Evolutionary conservation across 2,329 filamentous ascomycete genomes (phyloP).

Genomic region (Claviceps spartinae): DNA sequence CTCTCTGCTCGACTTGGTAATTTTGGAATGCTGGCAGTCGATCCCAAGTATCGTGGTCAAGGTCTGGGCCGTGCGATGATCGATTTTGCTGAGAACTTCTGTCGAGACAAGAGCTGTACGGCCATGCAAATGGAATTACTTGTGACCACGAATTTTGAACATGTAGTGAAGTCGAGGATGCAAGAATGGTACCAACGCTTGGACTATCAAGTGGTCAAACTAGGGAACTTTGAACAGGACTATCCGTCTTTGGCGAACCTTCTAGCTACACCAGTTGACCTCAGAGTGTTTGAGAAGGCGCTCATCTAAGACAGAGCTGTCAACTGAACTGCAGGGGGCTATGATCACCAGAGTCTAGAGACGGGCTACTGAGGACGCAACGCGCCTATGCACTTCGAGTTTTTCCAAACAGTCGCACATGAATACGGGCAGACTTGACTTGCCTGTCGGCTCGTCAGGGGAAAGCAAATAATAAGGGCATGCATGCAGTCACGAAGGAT

Average conservation of each 20-base stretch:
- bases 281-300: slow-evolving; percentile 17
- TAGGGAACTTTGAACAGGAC: slow-evolving; percentile 15
- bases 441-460: too few relatives aligned
- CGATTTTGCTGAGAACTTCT: slow-evolving; percentile 16
- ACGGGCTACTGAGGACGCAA: not conserved
- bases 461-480: too few relatives aligned
- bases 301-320: not conserved
- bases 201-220: slow-evolving; percentile 14
- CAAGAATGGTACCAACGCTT: slow-evolving; percentile 16
- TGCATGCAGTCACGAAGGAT: too few relatives aligned
- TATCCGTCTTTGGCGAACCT: slow-evolving; percentile 15
- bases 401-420: not conserved
- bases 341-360: not conserved
- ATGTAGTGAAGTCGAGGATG: slow-evolving; percentile 15
- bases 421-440: too few relatives aligned
- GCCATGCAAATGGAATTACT: slow-evolving; percentile 18
- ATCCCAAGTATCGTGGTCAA: slow-evolving; percentile 10
- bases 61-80: slow-evolving; percentile 14
- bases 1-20: slow-evolving; percentile 10
- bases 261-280: slow-evolving; percentile 15
- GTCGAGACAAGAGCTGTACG: slow-evolving; percentile 13
- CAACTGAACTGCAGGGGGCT: too few relatives aligned
- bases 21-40: slow-evolving; percentile 18
- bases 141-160: slow-evolving; percentile 13
- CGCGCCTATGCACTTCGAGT: not conserved